These are phyloP conservation scores for Mortierella sp. DNA, from an alignment of 371 early-diverging fungal genomes.

Conservation along the genomic window DNA sequence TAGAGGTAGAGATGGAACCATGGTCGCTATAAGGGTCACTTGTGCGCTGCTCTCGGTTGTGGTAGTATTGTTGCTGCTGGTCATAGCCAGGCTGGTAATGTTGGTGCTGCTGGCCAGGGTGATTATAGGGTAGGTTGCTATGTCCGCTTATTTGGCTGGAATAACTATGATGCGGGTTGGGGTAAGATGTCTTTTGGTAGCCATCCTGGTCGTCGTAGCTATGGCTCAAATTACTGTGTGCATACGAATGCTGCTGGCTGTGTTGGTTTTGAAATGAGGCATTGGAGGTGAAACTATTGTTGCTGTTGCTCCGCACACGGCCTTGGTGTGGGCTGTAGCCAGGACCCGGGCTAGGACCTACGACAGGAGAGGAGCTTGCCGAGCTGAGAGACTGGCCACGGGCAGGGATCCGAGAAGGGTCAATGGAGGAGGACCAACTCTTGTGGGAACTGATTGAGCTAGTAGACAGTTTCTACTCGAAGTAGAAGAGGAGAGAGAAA, in stretches of 20 bases:
- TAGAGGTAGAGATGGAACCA: not conserved
- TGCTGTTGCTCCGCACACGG: conserved; percentile 10
- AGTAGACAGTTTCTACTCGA: conserved; percentile 26
- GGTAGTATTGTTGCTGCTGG: not conserved
- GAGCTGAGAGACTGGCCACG: conserved; percentile 13
- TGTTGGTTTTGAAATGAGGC: conserved; percentile 1
- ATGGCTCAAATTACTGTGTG: conserved; percentile 2
- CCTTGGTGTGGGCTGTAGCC: not conserved
- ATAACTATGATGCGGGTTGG: conserved; percentile 3
- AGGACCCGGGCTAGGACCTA: conserved; percentile 3
- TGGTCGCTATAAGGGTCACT: not conserved
- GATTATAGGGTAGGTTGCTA: conserved; percentile 6
- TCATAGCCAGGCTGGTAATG: not conserved
- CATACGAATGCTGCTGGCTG: not conserved
- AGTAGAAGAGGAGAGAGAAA: not conserved
- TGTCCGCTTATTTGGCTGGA: conserved; percentile 11
- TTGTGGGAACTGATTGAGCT: conserved; percentile 27
- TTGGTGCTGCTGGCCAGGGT: not conserved
- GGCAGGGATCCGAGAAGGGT: conserved; percentile 18
- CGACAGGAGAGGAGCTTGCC: conserved; percentile 2
- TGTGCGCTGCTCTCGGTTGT: not conserved
- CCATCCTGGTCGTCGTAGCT: not conserved
- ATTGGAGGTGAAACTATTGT: conserved; percentile 5
- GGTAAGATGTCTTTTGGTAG: not conserved
- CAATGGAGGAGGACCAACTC: conserved; percentile 36